Evolutionary conservation across 139 green algal genomes (phyloP), one percentile per base, ranked within the genome.

Genomic region (Auxenochlorella protothecoides): DNA sequence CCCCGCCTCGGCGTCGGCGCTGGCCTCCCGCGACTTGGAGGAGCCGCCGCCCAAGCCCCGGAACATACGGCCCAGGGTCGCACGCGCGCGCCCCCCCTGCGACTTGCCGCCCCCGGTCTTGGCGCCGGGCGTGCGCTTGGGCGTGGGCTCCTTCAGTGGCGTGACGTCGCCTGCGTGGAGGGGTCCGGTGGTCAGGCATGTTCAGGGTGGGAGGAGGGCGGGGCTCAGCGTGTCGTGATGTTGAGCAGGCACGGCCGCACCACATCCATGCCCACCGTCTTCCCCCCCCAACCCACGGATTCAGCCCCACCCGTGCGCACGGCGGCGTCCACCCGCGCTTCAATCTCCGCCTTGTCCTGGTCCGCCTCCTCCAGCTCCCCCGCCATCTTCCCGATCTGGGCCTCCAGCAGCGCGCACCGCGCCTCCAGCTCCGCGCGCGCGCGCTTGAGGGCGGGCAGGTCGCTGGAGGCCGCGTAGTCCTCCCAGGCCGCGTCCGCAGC

Each of bases 341-440:
- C 80, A 7, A 85, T 66, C 16, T 64, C 72, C 11, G 73, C 74
- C 53, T 83, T 77, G 13, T 79, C 68, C 65, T 78, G 59, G 59
- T 85, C 80, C 0, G 71, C 76, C 4, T 72, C 56, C 68, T 76
- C 80, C 65, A 82, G 70, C 51, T 78, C 73, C 9, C 68, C 59
- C 80, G 79, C 66, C 76, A 79, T 70, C 74, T 85, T 86, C 44
- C 53, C 53, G 11, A 87, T 68, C 73, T 86, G 82, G 52, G 67
- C 69, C 77, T 87, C 69, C 53, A 84, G 73, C 75, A 87, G 75
- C 66, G 82, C 59, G 57, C 63, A 76, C 2, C 74, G 78, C 16
- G 74, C 83, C 57, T 80, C 80, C 71, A 85, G 71, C 70, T 87
- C 80, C 11, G 77, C 82, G 13, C 78, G 78, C 16, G 59, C 51